Evolutionary conservation across 1,284 basidiomycete genomes (phyloP).

Genomic region (Neolentinus lepideus): DNA sequence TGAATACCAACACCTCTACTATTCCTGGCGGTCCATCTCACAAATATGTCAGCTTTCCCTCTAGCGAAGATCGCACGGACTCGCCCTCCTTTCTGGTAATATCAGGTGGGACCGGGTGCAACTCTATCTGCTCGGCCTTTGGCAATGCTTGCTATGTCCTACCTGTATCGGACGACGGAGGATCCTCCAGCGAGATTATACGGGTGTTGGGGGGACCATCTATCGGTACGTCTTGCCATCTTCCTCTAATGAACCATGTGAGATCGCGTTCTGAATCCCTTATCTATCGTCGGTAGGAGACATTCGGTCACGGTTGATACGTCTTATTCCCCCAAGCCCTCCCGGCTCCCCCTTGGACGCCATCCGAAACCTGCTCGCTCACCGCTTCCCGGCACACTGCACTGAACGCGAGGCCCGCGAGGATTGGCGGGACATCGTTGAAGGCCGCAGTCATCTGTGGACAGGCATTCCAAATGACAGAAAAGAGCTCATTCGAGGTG

Average conservation of each 20-base stretch:
- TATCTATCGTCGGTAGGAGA: slow-evolving; percentile 43
- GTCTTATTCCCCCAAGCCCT: slow-evolving; percentile 66
- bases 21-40: not conserved
- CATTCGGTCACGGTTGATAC: slow-evolving; percentile 75
- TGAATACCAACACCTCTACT: slow-evolving; percentile 2
- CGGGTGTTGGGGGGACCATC: slow-evolving; percentile 79
- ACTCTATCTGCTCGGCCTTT: slow-evolving; percentile 74
- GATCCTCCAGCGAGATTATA: slow-evolving; percentile 81
- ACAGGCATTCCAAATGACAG: slow-evolving; percentile 84
- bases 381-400: slow-evolving; percentile 68
- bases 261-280: not conserved
- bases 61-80: slow-evolving; percentile 6
- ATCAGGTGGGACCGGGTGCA: slow-evolving; percentile 80
- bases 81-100: slow-evolving; percentile 52
- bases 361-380: slow-evolving; percentile 71
- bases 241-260: not conserved
- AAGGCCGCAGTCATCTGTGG: slow-evolving; percentile 85
- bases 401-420: slow-evolving; percentile 77
- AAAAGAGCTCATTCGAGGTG: slow-evolving; percentile 86
- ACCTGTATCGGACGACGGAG: slow-evolving; percentile 84
- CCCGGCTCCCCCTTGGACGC: slow-evolving; percentile 55
- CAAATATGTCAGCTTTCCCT: slow-evolving; percentile 1
- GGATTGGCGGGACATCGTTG: slow-evolving; percentile 89
- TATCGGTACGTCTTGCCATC: slow-evolving; percentile 43
- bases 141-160: slow-evolving; percentile 65